Evolutionary conservation across 352 stramenopile species (phyloP).

Genomic region (Phytophthora foliorum): DNA sequence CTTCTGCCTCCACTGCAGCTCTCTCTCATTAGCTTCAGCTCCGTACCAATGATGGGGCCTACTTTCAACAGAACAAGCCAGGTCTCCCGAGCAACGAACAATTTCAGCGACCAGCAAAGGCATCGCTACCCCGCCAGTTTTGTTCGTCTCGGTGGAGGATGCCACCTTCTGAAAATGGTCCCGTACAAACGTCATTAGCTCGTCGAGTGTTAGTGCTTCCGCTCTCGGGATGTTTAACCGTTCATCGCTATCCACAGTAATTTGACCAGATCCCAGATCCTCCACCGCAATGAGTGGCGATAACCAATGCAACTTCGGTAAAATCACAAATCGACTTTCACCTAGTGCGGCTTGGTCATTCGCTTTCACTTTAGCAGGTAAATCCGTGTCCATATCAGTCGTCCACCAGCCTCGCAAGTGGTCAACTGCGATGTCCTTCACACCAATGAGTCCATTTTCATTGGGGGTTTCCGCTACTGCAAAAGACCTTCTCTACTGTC

Average conservation of each 20-base stretch:
- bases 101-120: conserved; percentile 73
- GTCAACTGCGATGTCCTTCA: conserved; percentile 40
- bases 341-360: conserved; percentile 39
- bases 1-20: conserved; percentile 41
- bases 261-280: conserved; percentile 15
- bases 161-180: conserved; percentile 53
- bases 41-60: conserved; percentile 39
- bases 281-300: conserved; percentile 56
- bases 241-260: conserved; percentile 47
- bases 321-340: conserved; percentile 64
- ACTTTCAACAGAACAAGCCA: conserved; percentile 22
- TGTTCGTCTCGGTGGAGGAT: conserved; percentile 20
- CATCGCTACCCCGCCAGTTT: conserved; percentile 56
- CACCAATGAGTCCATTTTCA: neutral
- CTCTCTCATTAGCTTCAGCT: conserved; percentile 54
- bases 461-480: too few relatives aligned
- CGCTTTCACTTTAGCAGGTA: conserved; percentile 45
- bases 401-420: conserved; percentile 83
- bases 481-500: too few relatives aligned
- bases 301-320: conserved; percentile 81
- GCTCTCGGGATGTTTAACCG: conserved; percentile 43
- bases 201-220: conserved; percentile 42
- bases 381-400: conserved; percentile 52
- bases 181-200: conserved; percentile 45
- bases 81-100: conserved; percentile 28